Base-by-base conservation (phyloP, 78 protist species). In the Dictyostelium firmibasis region DNA sequence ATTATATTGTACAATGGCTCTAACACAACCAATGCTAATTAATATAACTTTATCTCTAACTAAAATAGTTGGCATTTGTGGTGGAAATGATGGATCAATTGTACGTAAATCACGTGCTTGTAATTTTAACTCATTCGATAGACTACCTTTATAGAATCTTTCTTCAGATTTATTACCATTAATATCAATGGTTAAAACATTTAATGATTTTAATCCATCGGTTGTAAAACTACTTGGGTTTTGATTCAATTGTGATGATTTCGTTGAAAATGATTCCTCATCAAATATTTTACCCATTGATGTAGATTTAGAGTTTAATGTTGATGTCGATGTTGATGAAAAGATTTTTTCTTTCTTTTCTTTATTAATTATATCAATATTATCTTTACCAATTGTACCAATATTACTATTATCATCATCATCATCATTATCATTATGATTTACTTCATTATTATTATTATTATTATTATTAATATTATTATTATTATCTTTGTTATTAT, bases 81-180 rank as follows among this genome's bases (percentile, higher is more conserved):
- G 86, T 67, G 93, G 85, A 53, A 88, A 88, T 14, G 93, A 79
- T 29, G 81, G 75, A 44, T 88, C 93, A 2, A 88, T 60, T 10
- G 93, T 79, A 29, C 93, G 3, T 11, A 88, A 38, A 79, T 88
- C 93, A 88, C 93, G 93, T 23, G 93, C 86, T 79, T 88, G 93
- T 43, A 88, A 31, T 33, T 88, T 88, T 53, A 88, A 38, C 29
- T 88, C 93, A 79, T 13, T 77, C 3, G 86, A 77, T 41, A 88
- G 74, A 35, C 47, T 60, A 64, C 41, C 70, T 8, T 88, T 88
- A 69, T 78, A 79, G 8, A 88, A 41, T 82, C 67, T 88, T 36
- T 44, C 62, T 2, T 88, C 93, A 9, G 43, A 79, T 20, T 41
- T 62, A 27, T 79, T 44, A 60, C 93, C 93, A 67, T 79, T 88